Base-by-base conservation (phyloP, 768 basidiomycete genomes). In the Boletus pseudo-olivaceus region DNA sequence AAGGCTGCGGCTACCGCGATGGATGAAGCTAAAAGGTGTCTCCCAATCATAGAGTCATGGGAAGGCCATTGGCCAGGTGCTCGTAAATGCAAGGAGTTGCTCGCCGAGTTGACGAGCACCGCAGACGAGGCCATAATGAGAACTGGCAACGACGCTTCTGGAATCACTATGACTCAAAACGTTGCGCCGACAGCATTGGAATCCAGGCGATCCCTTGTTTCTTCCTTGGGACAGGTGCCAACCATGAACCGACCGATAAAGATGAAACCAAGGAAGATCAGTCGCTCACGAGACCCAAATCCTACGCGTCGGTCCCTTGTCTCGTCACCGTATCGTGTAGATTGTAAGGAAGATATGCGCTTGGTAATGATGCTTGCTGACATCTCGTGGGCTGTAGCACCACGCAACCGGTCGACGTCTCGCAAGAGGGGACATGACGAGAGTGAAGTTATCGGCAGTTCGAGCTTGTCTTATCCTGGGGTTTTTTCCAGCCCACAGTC, bases 51-150 rank as follows among this genome's bases (percentile, higher is more conserved):
- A 51, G 85, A 85, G 64, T 82, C 83, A 7, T 90, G 90, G 85
- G 91, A 92, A 67, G 88, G 88, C 2, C 78, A 82, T 52, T 93
- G 92, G 92, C 91, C 91, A 20, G 91, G 91, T 15, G 90, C 90
- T 57, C 80, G 83, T 39, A 93, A 93, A 70, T 91, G 91, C 76
- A 91, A 85, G 69, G 90, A 91, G 64, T 71, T 92, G 38, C 80
- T 92, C 37, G 72, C 78, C 42, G 88, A 90, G 59, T 75, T 90
- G 47, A 79, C 82, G 32, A 83, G 73, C 40, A 90, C 85, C 9
- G 85, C 88, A 5, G 82, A 74, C 41, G 86, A 87, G 52, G 88
- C 87, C 30, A 83, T 90, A 44, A 72, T 70, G 29, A 72, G 62
- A 52, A 60, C 60, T 6, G 53, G 52, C 34, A 55, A 48, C 33